Conservation (phyloP, 2,329 filamentous ascomycete species). For the Monosporascus sp. region DNA sequence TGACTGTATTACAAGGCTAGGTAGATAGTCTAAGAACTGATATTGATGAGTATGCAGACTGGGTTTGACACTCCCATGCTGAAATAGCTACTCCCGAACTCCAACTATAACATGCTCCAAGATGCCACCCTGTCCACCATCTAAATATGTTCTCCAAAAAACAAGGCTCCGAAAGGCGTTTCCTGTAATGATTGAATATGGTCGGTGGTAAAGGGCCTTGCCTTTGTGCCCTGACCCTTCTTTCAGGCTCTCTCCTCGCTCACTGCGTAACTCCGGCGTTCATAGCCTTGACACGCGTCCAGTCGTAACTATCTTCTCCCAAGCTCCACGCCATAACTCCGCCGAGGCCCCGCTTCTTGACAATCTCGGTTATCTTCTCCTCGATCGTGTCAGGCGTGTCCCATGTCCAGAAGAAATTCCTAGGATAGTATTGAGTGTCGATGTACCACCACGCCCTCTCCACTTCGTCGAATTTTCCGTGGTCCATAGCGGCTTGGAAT, state of each 20-base stretch:
- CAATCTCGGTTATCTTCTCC: constrained; percentile 42
- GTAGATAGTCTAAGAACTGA: too few relatives aligned
- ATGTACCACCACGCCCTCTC: constrained; percentile 6
- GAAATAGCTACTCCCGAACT: too few relatives aligned
- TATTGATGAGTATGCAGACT: too few relatives aligned
- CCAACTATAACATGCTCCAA: too few relatives aligned
- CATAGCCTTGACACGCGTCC: constrained; percentile 39
- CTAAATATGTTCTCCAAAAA: too few relatives aligned
- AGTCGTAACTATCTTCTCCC: constrained; percentile 42
- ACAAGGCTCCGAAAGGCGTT: too few relatives aligned
- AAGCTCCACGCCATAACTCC: constrained; percentile 52
- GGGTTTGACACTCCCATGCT: too few relatives aligned
- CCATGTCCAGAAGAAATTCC: constrained; percentile 48
- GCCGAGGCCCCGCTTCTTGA: constrained; percentile 37
- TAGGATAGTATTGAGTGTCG: constrained; percentile 1
- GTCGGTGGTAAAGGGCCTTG: too few relatives aligned
- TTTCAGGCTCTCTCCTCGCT: not conserved
- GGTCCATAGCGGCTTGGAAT: constrained; percentile 3
- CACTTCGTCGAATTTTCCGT: not conserved
- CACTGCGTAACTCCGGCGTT: not conserved
- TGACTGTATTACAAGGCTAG: too few relatives aligned
- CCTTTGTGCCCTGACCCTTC: too few relatives aligned
- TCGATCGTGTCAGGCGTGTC: constrained; percentile 45
- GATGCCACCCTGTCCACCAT: too few relatives aligned
- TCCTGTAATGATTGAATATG: too few relatives aligned